These are phyloP conservation scores for Acanthamoeba culbertsoni DNA, from an alignment of 208 protist species.

Conservation along the genomic window DNA sequence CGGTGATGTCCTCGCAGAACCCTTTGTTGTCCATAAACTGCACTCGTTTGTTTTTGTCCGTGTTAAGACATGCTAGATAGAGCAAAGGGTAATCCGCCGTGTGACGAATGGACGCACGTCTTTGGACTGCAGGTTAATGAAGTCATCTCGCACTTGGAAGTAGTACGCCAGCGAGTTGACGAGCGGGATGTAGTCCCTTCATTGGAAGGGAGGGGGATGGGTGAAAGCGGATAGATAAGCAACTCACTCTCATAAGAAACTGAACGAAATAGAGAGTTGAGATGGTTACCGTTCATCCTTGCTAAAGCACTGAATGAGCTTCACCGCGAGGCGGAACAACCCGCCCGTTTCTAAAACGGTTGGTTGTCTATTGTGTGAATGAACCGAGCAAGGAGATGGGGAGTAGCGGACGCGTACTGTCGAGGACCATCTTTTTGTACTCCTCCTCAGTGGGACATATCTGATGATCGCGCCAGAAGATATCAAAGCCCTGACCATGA, in stretches of 20 bases:
- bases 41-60: no score
- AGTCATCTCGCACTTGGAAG: conserved; percentile 90
- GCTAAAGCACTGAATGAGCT: conserved; percentile 82
- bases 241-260: not conserved
- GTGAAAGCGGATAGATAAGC: not conserved
- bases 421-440: conserved; percentile 84
- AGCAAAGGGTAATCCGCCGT: no score
- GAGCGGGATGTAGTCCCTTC: conserved; percentile 72
- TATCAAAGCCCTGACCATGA: conserved; percentile 85
- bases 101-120: no score
- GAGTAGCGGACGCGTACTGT: conserved; percentile 70
- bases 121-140: conserved; percentile 82
- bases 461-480: conserved; percentile 84
- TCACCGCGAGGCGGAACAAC: conserved; percentile 82
- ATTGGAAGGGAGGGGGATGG: not conserved
- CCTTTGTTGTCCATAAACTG: conserved; percentile 78
- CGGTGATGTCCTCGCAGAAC: conserved; percentile 87
- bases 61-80: not conserved
- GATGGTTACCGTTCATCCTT: conserved; percentile 62
- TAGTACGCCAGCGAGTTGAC: conserved; percentile 82
- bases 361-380: not conserved
- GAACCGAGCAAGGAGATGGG: not conserved
- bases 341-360: conserved; percentile 84
- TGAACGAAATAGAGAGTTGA: not conserved
- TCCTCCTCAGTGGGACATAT: conserved; percentile 82